These are phyloP conservation scores for Clonostachys byssicola DNA, from an alignment of 2,329 filamentous ascomycete genomes.

Conservation along the genomic window DNA sequence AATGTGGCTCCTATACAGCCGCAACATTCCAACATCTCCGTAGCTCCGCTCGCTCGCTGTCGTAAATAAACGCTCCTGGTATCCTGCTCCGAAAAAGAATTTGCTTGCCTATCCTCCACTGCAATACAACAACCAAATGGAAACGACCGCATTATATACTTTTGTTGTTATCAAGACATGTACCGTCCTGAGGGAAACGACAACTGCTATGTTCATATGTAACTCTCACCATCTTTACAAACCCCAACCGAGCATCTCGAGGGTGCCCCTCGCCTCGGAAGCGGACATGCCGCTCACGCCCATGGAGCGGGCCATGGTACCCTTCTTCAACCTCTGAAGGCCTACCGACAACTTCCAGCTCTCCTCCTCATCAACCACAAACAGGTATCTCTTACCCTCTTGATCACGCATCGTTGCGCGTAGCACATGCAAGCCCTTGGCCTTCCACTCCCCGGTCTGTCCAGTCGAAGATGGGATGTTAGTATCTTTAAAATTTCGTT, in stretches of 20 bases:
- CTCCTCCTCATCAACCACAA: constrained; percentile 61
- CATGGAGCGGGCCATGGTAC: constrained; percentile 55
- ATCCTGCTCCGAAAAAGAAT: no score
- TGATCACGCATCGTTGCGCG: constrained; percentile 62
- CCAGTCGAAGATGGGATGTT: constrained; percentile 29
- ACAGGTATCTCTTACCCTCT: constrained; percentile 62
- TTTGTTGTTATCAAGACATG: background rate
- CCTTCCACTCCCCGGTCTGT: constrained; percentile 50
- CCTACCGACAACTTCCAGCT: constrained; percentile 64
- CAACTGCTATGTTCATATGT: no score
- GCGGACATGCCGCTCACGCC: constrained; percentile 53
- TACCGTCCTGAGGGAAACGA: background rate
- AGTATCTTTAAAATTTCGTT: constrained; percentile 36
- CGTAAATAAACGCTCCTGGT: no score
- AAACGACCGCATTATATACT: background rate
- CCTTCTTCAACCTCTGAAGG: constrained; percentile 55
- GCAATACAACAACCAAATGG: no score
- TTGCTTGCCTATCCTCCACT: no score
- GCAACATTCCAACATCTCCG: no score
- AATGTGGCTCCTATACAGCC: no score
- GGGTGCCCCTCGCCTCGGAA: constrained; percentile 46
- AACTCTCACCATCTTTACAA: no score
- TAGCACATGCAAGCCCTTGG: constrained; percentile 55
- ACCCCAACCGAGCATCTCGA: constrained; percentile 56
- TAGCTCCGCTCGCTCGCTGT: no score